phyloP scores from a whole-genome alignment of 2,329 filamentous ascomycete genomes.

The Graphilbum ipis-grandicollis region DNA sequence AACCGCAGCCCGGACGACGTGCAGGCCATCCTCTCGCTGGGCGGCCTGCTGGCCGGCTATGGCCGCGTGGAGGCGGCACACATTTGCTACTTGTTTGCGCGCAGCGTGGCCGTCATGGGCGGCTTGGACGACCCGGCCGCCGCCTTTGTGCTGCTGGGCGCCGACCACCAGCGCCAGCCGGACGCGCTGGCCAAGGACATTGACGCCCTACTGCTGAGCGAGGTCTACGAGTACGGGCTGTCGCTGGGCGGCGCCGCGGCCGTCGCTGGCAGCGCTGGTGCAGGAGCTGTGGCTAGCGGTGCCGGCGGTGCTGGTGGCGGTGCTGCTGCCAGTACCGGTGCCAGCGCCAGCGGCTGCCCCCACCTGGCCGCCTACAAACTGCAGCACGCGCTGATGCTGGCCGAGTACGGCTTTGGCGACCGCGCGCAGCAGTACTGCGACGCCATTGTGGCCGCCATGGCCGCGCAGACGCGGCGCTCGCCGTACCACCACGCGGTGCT shows the following conservation, averaged over 20 bases:
- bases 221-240: conserved; percentile 83
- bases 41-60: conserved; percentile 68
- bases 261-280: conserved; percentile 19
- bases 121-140: conserved; percentile 68
- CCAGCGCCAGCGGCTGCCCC: conserved; percentile 23
- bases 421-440: conserved; percentile 91
- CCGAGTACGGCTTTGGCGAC: conserved; percentile 64
- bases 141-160: conserved; percentile 62
- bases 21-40: conserved; percentile 61
- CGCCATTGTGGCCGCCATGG: conserved; percentile 57
- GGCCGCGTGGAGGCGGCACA: conserved; percentile 83
- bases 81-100: conserved; percentile 81
- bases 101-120: conserved; percentile 52
- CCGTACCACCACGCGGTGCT: conserved; percentile 70
- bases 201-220: conserved; percentile 82
- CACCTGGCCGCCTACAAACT: conserved; percentile 87
- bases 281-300: neutral
- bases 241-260: conserved; percentile 46
- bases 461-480: conserved; percentile 65
- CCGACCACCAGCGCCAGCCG: conserved; percentile 57
- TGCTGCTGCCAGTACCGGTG: neutral
- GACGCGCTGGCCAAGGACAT: conserved; percentile 62
- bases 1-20: conserved; percentile 73
- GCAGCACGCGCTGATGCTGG: conserved; percentile 66
- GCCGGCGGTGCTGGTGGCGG: neutral